Evolutionary conservation across 768 basidiomycete species (phyloP).

Genomic region (Tylopilus vinaceipallidus): DNA sequence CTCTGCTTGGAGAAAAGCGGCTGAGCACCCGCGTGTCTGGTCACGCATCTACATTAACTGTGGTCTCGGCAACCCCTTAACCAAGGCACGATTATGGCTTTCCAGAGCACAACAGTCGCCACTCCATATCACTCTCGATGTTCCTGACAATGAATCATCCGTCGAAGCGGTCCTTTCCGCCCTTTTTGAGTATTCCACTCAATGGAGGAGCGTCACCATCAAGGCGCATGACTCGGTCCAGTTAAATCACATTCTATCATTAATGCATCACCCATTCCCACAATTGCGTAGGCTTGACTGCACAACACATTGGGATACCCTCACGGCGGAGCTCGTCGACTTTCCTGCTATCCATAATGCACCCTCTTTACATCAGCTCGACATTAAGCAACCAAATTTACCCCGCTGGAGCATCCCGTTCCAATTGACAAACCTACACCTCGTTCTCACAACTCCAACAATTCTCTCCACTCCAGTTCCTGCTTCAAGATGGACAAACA

Average conservation of each 20-base stretch:
- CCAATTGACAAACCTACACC: slow-evolving; percentile 34
- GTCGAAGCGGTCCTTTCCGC: slow-evolving; percentile 38
- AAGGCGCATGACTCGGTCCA: slow-evolving; percentile 37
- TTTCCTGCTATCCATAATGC: slow-evolving; percentile 35
- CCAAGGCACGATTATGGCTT: slow-evolving; percentile 51
- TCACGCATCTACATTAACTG: slow-evolving; percentile 52
- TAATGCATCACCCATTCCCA: slow-evolving; percentile 36
- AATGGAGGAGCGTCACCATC: slow-evolving; percentile 47
- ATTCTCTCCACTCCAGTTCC: slow-evolving; percentile 17
- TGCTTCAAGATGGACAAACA: slow-evolving; percentile 25
- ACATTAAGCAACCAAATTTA: slow-evolving; percentile 35
- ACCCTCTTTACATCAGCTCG: slow-evolving; percentile 34
- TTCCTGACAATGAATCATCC: slow-evolving; percentile 30
- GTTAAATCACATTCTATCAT: slow-evolving; percentile 38
- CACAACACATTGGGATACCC: slow-evolving; percentile 30
- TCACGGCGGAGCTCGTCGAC: slow-evolving; percentile 19
- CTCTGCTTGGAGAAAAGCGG: slow-evolving; percentile 55
- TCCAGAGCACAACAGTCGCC: slow-evolving; percentile 41
- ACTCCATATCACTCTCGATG: slow-evolving; percentile 45
- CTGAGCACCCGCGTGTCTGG: slow-evolving; percentile 53
- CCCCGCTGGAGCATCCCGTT: slow-evolving; percentile 36
- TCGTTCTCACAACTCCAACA: slow-evolving; percentile 30
- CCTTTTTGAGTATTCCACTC: slow-evolving; percentile 37
- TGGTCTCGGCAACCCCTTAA: slow-evolving; percentile 40
- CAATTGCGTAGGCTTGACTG: slow-evolving; percentile 36